Base-by-base conservation (phyloP, 257 asterid species). In the Fraxinus quadrangulata region DNA sequence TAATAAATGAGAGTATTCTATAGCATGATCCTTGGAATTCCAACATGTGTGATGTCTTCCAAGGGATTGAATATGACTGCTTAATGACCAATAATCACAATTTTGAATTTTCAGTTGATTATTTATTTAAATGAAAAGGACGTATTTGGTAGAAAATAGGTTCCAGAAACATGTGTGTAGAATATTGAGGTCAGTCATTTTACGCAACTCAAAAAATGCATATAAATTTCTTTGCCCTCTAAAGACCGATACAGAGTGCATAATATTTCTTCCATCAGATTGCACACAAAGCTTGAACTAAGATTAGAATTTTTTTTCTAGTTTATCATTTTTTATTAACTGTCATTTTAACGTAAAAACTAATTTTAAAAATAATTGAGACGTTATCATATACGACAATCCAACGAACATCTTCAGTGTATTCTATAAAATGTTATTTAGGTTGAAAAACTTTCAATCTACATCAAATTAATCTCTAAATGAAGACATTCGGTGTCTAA, bases 181-280 rank as follows among this genome's bases (percentile, higher is more conserved):
- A 63, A 63, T 26, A 26, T 63, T 26, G 3, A 12, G 10, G 69
- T 16, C 69, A 3, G 69, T 63, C 69, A 24, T 26, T 63, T 63
- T 63, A 26, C 36, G 69, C 69, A 11, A 63, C 69, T 24, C 33
- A 11, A 11, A 11, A 11, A 63, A 24, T 23, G 69, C 0, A 26
- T 11, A 24, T 23, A 23, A 1, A 11, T 23, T 8, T 63, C 9
- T 11, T 61, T 61, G 28, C 33, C 26, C 24, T 1, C 28, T 6
- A 21, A n/a, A 56, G 28, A n/a, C 28, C 23, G 65, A 56, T 12
- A 56, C 54, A 0, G 66, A 7, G n/a, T 14, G 59, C 21, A 16
- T 5, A 16, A 47, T 47, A 47, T 47, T 47, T 47, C 21, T 24
- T 68, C 47, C n/a, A 39, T 77, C n/a, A 49, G 63, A 81, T 31